Evolutionary conservation across 768 basidiomycete species (phyloP), one percentile per base, ranked within the genome.

Genomic region (Leccinum subgranulosum): DNA sequence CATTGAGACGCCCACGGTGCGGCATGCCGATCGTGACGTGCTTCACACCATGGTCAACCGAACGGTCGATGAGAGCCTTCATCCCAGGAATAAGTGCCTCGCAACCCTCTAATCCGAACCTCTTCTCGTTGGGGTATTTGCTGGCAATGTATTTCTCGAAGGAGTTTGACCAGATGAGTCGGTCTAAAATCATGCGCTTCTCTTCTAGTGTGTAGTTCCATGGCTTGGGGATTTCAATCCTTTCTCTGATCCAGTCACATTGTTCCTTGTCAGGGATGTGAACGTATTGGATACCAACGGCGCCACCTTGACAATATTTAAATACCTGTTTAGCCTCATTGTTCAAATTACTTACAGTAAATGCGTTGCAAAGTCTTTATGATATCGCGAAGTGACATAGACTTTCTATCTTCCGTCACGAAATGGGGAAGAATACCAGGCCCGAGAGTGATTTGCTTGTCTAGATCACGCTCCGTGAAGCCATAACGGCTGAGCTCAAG

Each of bases 71-170:
- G 69, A 99, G 86, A 1, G 96, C 97, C 77, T 99, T 99, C 97
- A 99, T 99, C 53, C 97, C 97, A 28, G 97, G 97, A 66, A 98
- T 90, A 64, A 99, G 87, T 28, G 93, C 84, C 76, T 99, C 97
- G 74, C 94, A 97, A 55, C 97, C 97, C 75, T 99, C 97, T 45
- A 99, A 84, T 74, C 97, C 97, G 75, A 99, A 99, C 49, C 97
- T 90, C 76, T 99, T 99, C 80, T 99, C 97, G 76, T 98, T 99
- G 64, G 97, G 97, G 77, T 92, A 97, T 74, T 98, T 99, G 81
- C 86, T 91, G 21, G 94, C 90, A 61, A 99, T 94, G 82, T 98
- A 99, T 69, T 94, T 94, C 74, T 99, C 97, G 69, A 98, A 98
- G 4, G 92, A 90, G 67, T 98, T 97, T n/a, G 96, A 98, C 97